Evolutionary conservation across 140 eudicot genomes (phyloP), one percentile per base, ranked within the genome.

Genomic region (Erigeron philadelphicus): DNA sequence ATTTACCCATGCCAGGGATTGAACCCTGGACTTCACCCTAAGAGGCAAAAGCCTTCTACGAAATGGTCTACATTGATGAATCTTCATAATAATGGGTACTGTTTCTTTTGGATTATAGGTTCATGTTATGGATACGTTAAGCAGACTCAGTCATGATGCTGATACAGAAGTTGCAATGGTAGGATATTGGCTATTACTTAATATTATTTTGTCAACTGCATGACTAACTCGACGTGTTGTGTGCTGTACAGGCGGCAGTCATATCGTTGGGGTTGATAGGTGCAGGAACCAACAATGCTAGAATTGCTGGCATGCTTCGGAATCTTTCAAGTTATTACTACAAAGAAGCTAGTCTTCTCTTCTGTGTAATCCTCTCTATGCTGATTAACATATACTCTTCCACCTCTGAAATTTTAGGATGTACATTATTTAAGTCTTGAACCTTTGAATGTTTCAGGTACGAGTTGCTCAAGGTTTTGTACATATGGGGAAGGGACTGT

Each of bases 291-390:
- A 93, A 93, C 72, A 93, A 93, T 75, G 99, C 99, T 6, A 79
- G 99, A 81, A 87, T 93, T 70, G 99, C 99, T 67, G 95, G 94
- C 85, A 93, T 93, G 97, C 97, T 93, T 72, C 92, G 99, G 23
- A 93, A 93, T 77, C 87, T 93, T 48, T 93, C 97, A 8, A 93
- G 96, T 75, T 93, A 93, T 72, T 89, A 93, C 85, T 89, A 87
- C 87, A 93, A 89, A 85, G 99, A 93, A 74, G 95, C 99, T 70
- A 89, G 84, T 79, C 95, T 90, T 70, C 95, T 93, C 56, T 93
- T 93, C 72, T 93, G 96, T 80, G 99, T 93, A 81, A 63, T 54
- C 5, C n/a, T 49, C 52, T 60, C 61, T 7, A 16, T 21, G 50
- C 41, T 48, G n/a, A 74, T 10, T 3, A 64, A 48, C 42, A 18